Percentiles rank a stretch among this genome's conserved stretches.
These are phyloP conservation scores for Solanum pimpinellifolium DNA, from an alignment of 257 asterid genomes.

Conservation along the genomic window DNA sequence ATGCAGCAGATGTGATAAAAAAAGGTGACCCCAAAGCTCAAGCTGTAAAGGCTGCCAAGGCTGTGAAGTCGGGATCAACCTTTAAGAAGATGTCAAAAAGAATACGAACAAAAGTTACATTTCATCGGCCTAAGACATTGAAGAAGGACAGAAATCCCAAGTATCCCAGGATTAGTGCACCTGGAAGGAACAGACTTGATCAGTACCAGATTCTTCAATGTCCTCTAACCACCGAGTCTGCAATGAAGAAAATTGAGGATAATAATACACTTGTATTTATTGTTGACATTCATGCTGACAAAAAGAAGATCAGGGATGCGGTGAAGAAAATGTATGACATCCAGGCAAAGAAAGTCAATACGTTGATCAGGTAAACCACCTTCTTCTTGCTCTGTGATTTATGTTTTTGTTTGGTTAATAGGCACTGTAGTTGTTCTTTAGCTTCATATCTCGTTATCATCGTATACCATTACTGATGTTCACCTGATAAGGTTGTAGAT, in stretches of 20 bases:
- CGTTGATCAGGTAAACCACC: conserved; percentile 34
- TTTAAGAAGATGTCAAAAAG: conserved; percentile 32
- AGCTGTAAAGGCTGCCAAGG: conserved; percentile 44
- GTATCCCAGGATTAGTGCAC: conserved; percentile 39
- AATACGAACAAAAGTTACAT: conserved; percentile 40
- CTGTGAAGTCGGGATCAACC: conserved; percentile 25
- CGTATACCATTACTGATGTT: neutral
- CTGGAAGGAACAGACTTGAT: conserved; percentile 43
- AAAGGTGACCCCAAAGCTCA: conserved; percentile 41
- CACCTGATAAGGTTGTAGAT: neutral
- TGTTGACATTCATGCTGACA: conserved; percentile 41
- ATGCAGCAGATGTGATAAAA: conserved; percentile 20
- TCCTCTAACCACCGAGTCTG: conserved; percentile 42
- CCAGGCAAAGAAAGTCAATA: conserved; percentile 39
- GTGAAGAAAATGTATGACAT: conserved; percentile 47
- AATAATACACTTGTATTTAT: conserved; percentile 44
- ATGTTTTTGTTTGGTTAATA: neutral
- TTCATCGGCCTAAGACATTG: conserved; percentile 40
- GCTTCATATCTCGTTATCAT: neutral
- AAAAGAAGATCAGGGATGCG: conserved; percentile 40
- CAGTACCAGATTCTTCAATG: conserved; percentile 33
- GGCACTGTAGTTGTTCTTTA: neutral
- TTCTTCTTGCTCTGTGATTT: neutral
- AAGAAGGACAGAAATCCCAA: conserved; percentile 38
- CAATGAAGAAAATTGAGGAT: conserved; percentile 47